A percentile compares a stretch with the other conserved stretches of the same genome.
phyloP scores from a whole-genome alignment of 73 alveolate species.

The Durusdinium trenchii region DNA sequence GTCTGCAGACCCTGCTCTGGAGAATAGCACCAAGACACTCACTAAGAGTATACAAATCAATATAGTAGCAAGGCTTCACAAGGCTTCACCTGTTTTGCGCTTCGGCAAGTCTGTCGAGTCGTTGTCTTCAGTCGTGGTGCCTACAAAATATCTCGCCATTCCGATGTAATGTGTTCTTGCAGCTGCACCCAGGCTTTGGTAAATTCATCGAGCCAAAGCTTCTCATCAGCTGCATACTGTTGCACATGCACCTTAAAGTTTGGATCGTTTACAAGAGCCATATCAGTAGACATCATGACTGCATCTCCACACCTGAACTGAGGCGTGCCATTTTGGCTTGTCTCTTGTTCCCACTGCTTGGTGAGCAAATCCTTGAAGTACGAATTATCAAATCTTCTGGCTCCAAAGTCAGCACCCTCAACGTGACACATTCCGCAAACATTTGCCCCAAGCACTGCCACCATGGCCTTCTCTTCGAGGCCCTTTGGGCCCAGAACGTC shows the following conservation, averaged over 20 bases:
- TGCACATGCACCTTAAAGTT: slow-evolving; percentile 63
- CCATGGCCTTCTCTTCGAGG: slow-evolving; percentile 83
- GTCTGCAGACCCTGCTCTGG: no score
- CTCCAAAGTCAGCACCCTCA: slow-evolving; percentile 84
- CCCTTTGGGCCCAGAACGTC: slow-evolving; percentile 59
- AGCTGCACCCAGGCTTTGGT: slow-evolving; percentile 65
- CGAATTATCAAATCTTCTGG: slow-evolving; percentile 58
- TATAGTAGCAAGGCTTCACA: no score
- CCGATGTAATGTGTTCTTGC: slow-evolving; percentile 21
- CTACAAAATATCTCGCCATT: slow-evolving; percentile 58
- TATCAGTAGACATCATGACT: slow-evolving; percentile 59
- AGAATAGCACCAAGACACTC: no score
- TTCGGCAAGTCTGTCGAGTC: no score
- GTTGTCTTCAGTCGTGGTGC: no score
- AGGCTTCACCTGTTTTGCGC: no score
- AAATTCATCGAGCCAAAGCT: slow-evolving; percentile 70
- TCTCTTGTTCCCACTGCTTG: slow-evolving; percentile 61
- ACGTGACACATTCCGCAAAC: slow-evolving; percentile 88
- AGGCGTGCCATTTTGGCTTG: slow-evolving; percentile 30
- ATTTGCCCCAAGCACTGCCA: slow-evolving; percentile 94
- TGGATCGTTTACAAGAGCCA: slow-evolving; percentile 59
- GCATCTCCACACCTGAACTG: slow-evolving; percentile 74
- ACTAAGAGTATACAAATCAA: no score
- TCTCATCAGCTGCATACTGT: slow-evolving; percentile 59
- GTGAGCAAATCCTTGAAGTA: slow-evolving; percentile 62